A percentile compares a stretch with the other conserved stretches of the same genome.
Evolutionary conservation across 257 asterid genomes (phyloP).

Genomic region (Anisodus acutangulus): DNA sequence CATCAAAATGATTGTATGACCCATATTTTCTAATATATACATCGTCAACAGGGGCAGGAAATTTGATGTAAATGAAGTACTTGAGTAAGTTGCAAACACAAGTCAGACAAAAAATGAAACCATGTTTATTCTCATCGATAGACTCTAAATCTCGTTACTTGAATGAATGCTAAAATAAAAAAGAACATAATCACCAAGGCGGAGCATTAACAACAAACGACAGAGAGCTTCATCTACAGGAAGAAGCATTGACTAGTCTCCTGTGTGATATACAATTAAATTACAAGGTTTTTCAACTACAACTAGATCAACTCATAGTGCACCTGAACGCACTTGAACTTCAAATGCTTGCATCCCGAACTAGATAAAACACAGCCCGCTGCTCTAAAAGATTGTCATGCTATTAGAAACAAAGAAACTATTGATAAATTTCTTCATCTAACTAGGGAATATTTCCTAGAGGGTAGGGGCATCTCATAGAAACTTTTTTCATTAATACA

Average conservation of each 20-base stretch:
- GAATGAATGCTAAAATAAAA: neutral
- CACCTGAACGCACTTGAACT: neutral
- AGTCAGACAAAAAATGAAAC: neutral
- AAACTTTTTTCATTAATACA: neutral
- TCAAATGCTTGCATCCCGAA: neutral
- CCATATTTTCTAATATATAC: neutral
- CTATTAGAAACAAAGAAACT: slow-evolving; percentile 2
- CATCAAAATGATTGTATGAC: neutral
- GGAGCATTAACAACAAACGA: neutral
- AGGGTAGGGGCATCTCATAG: neutral
- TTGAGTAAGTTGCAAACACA: neutral
- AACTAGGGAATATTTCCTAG: neutral
- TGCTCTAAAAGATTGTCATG: slow-evolving; percentile 1
- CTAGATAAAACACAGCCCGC: neutral
- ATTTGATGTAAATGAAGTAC: neutral
- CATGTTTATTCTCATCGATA: neutral
- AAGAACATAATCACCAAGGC: slow-evolving; percentile 6
- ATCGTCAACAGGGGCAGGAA: slow-evolving; percentile 13
- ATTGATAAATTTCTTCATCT: neutral
- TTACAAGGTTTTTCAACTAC: slow-evolving; percentile 11
- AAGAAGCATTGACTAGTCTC: neutral
- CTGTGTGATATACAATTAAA: slow-evolving; percentile 8
- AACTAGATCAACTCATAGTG: neutral
- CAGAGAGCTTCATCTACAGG: neutral
- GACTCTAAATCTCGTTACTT: neutral